Conservation (phyloP, 1,284 basidiomycete genomes). For the Cutaneotrichosporon daszewskae region DNA sequence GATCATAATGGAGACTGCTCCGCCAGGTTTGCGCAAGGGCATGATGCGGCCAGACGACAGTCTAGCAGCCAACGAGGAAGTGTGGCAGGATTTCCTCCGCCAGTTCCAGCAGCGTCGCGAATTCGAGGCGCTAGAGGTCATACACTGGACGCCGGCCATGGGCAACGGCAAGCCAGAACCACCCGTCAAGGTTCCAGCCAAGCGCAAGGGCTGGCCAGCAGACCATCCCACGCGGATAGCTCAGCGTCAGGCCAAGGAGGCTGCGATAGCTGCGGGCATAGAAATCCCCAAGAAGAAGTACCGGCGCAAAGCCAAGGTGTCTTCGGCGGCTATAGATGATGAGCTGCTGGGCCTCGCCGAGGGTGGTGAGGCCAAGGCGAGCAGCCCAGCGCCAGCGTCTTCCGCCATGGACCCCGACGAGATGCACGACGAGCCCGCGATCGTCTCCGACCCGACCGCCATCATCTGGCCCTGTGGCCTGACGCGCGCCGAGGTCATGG, state of each 20-base stretch:
- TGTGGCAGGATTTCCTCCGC: slow-evolving; percentile 36
- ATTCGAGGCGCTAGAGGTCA: slow-evolving; percentile 28
- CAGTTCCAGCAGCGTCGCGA: slow-evolving; percentile 38
- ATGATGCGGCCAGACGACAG: slow-evolving; percentile 24
- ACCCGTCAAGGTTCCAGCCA: slow-evolving; percentile 10
- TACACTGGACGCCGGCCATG: slow-evolving; percentile 13
- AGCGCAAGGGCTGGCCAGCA: slow-evolving; percentile 29
- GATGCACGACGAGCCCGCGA: slow-evolving; percentile 6
- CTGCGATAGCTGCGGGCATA: slow-evolving; percentile 21
- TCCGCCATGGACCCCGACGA: slow-evolving; percentile 16
- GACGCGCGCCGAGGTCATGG: slow-evolving; percentile 34
- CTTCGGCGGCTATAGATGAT: slow-evolving; percentile 30
- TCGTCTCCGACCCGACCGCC: slow-evolving; percentile 17
- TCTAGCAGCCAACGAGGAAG: slow-evolving; percentile 31
- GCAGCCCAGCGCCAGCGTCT: slow-evolving; percentile 11
- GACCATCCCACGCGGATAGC: slow-evolving; percentile 29
- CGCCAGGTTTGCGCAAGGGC: slow-evolving; percentile 7
- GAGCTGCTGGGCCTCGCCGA: slow-evolving; percentile 41
- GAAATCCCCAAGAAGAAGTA: slow-evolving; percentile 22
- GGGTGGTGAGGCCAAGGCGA: slow-evolving; percentile 19
- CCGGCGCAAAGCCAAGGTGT: slow-evolving; percentile 20
- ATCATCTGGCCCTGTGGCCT: slow-evolving; percentile 38
- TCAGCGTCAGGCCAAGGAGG: slow-evolving; percentile 28
- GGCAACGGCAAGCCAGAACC: slow-evolving; percentile 8
- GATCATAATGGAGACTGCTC: no score